Percentiles rank a stretch among this genome's conserved stretches.
Evolutionary conservation across 1,139 yeast genomes (phyloP).

Genomic region (Spathaspora sp.): DNA sequence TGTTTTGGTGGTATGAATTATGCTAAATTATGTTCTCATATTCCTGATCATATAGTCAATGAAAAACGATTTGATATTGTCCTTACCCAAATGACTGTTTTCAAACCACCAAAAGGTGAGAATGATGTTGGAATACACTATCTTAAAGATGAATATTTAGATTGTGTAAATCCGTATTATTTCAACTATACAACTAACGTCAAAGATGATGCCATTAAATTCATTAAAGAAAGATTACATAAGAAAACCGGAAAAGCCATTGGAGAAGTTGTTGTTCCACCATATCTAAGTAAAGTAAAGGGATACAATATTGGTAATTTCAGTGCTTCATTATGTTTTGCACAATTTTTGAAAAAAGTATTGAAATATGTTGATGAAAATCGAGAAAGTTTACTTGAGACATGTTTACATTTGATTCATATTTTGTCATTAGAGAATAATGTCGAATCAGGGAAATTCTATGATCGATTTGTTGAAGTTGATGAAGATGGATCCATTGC

Average conservation of each 20-base stretch:
- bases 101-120: slow-evolving; percentile 60
- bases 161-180: slow-evolving; percentile 75
- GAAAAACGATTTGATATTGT: slow-evolving; percentile 76
- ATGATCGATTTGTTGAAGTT: slow-evolving; percentile 32
- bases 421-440: slow-evolving; percentile 40
- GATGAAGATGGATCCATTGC: slow-evolving; percentile 33
- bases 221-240: slow-evolving; percentile 43
- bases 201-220: slow-evolving; percentile 72
- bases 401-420: slow-evolving; percentile 69
- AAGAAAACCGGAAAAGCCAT: slow-evolving; percentile 32
- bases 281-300: not conserved
- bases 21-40: slow-evolving; percentile 62
- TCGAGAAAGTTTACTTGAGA: slow-evolving; percentile 56
- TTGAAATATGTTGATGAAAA: slow-evolving; percentile 43
- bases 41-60: slow-evolving; percentile 73
- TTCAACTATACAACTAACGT: slow-evolving; percentile 75
- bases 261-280: slow-evolving; percentile 53
- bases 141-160: slow-evolving; percentile 57
- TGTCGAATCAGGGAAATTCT: slow-evolving; percentile 36
- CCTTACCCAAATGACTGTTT: slow-evolving; percentile 59
- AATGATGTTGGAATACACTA: slow-evolving; percentile 70
- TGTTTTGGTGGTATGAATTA: slow-evolving; percentile 74
- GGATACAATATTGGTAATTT: slow-evolving; percentile 37
- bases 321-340: slow-evolving; percentile 51
- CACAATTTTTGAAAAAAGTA: slow-evolving; percentile 50